phyloP scores from a whole-genome alignment of 305 asterid species.

The Plantago coronopus region DNA sequence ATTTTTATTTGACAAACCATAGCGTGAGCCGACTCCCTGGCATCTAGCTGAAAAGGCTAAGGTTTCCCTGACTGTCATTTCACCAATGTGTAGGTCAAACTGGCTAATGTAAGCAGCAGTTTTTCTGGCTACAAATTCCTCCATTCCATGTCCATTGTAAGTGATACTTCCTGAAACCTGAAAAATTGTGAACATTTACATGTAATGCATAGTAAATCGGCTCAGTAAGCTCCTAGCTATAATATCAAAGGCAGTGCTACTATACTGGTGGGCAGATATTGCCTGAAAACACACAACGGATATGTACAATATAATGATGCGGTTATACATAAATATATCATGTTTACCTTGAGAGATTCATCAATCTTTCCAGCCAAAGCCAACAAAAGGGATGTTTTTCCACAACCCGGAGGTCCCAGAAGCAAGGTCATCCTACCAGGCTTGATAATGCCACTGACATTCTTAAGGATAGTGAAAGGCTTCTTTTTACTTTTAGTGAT shows the following conservation, averaged over 20 bases:
- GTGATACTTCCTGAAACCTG: constrained; percentile 36
- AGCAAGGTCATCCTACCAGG: constrained; percentile 54
- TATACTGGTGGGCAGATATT: too few species aligned
- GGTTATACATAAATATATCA: not conserved
- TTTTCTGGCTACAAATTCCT: constrained; percentile 41
- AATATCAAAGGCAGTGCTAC: too few species aligned
- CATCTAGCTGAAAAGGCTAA: constrained; percentile 31
- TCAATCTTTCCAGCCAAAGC: constrained; percentile 57
- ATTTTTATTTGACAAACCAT: constrained; percentile 22
- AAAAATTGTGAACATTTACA: not conserved
- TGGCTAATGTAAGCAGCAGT: constrained; percentile 35
- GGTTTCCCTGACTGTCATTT: constrained; percentile 38
- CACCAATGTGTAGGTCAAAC: constrained; percentile 32
- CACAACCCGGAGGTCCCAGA: constrained; percentile 57
- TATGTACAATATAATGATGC: too few species aligned
- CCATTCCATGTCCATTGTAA: constrained; percentile 35
- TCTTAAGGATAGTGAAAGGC: constrained; percentile 42
- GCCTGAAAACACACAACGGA: not conserved
- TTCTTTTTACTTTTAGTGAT: constrained; percentile 37
- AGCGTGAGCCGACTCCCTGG: constrained; percentile 34
- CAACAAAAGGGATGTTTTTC: constrained; percentile 43
- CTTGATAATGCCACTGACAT: constrained; percentile 48
- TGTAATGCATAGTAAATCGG: too few species aligned
- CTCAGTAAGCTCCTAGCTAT: too few species aligned
- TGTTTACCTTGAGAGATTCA: constrained; percentile 31